Conservation (phyloP, 2,329 filamentous ascomycete genomes). For the Trichoderma sp. region DNA sequence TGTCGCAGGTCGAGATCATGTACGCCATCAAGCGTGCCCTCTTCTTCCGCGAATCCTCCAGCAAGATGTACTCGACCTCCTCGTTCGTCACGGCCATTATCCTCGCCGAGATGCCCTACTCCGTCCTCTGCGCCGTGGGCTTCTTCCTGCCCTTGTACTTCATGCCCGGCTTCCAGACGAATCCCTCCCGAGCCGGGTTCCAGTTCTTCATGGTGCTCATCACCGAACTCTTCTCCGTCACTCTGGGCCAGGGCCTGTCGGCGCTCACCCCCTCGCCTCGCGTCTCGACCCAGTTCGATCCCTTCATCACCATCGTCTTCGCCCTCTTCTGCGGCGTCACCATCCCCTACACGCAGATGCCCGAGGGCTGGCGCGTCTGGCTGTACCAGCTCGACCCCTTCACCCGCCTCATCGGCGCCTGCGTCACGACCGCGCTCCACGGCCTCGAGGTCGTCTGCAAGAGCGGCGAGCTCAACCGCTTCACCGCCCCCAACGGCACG, state of each 20-base stretch:
- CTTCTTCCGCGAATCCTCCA: conserved; percentile 82
- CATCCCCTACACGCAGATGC: conserved; percentile 76
- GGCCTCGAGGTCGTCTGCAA: conserved; percentile 64
- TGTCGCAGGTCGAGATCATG: conserved; percentile 78
- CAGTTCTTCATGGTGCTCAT: conserved; percentile 84
- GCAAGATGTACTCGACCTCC: conserved; percentile 82
- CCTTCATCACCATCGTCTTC: conserved; percentile 81
- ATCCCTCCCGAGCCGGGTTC: conserved; percentile 71
- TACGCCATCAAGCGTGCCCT: conserved; percentile 79
- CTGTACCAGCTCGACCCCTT: conserved; percentile 83
- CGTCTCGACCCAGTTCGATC: conserved; percentile 78
- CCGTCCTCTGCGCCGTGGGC: conserved; percentile 72
- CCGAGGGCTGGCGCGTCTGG: conserved; percentile 77
- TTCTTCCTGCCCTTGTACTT: conserved; percentile 88
- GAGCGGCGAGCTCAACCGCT: conserved; percentile 64
- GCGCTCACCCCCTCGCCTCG: conserved; percentile 77
- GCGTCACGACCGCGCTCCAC: conserved; percentile 77
- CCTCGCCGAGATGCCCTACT: conserved; percentile 84
- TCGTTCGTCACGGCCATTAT: conserved; percentile 78
- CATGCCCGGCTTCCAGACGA: conserved; percentile 71
- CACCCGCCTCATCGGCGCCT: conserved; percentile 77
- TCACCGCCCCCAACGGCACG: conserved; percentile 65
- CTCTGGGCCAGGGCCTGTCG: conserved; percentile 74
- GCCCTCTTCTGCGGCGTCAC: conserved; percentile 86
- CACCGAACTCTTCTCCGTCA: conserved; percentile 82